phyloP scores from a whole-genome alignment of 345 rosid species.

The Moricandia moricandioides region DNA sequence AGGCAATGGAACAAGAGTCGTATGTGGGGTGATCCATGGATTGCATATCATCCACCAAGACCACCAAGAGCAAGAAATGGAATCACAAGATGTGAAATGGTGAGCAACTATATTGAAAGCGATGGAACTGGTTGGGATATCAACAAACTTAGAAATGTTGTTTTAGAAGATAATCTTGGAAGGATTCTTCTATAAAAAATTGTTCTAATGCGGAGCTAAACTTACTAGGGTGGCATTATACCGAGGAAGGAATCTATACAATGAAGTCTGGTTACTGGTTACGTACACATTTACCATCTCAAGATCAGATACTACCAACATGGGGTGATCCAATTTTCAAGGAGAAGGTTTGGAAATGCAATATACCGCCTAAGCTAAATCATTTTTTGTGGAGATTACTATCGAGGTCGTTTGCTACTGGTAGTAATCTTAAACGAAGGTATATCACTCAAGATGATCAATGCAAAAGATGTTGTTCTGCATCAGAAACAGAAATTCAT shows the following conservation, averaged over 20 bases:
- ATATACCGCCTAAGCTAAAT: not conserved
- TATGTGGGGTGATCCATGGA: not conserved
- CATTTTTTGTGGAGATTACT: not conserved
- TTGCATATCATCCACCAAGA: not conserved
- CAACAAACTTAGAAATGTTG: not conserved
- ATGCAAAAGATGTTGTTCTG: not conserved
- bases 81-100: not conserved
- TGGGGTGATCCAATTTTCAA: not conserved
- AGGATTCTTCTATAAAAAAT: too few species aligned
- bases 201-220: not conserved
- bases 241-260: not conserved
- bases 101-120: too few species aligned
- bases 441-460: not conserved
- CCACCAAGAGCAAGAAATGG: not conserved
- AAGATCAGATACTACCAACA: not conserved
- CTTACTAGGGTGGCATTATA: not conserved
- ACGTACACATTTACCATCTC: not conserved
- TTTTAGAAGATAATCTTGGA: not conserved
- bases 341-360: not conserved
- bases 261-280: not conserved
- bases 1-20: not conserved
- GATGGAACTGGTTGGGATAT: not conserved
- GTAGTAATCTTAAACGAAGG: not conserved
- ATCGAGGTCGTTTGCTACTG: not conserved
- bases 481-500: not conserved